Percentiles rank a stretch among this genome's conserved stretches.
These are phyloP conservation scores for Sarcocystis neurona DNA, from an alignment of 169 alveolate species.

Conservation along the genomic window DNA sequence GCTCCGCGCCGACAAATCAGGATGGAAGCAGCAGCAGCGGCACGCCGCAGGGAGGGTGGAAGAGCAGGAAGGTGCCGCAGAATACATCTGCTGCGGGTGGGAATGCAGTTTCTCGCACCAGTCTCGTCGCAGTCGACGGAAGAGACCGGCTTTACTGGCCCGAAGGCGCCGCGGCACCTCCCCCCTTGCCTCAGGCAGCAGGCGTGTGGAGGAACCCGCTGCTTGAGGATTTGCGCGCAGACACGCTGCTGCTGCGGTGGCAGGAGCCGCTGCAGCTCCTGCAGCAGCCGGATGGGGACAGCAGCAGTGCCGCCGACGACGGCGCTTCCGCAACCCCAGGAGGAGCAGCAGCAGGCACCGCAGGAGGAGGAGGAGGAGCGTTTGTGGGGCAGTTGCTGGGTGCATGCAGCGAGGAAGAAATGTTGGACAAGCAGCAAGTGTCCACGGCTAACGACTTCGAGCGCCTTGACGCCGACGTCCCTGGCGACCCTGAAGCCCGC, in stretches of 20 bases:
- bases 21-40: slow-evolving; percentile 11
- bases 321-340: not conserved
- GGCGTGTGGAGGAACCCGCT: slow-evolving; percentile 34
- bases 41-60: not conserved
- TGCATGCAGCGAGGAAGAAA: slow-evolving; percentile 80
- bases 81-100: slow-evolving; percentile 22
- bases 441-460: slow-evolving; percentile 85
- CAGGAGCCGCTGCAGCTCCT: slow-evolving; percentile 45
- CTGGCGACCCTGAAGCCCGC: slow-evolving; percentile 75
- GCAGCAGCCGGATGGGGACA: slow-evolving; percentile 31
- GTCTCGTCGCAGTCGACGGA: slow-evolving; percentile 42
- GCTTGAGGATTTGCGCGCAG: not conserved
- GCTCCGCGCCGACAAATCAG: not conserved
- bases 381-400: slow-evolving; percentile 78
- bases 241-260: not conserved
- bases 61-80: not conserved
- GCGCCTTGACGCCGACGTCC: slow-evolving; percentile 67
- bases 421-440: slow-evolving; percentile 76
- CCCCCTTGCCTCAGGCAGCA: slow-evolving; percentile 40
- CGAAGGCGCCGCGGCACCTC: slow-evolving; percentile 51
- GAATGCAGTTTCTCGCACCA: not conserved
- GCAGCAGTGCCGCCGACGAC: not conserved
- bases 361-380: not conserved
- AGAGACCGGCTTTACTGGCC: slow-evolving; percentile 38
- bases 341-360: not conserved